These are phyloP conservation scores for Furcasterigmium furcatum DNA, from an alignment of 2,329 filamentous ascomycete genomes.

Conservation along the genomic window DNA sequence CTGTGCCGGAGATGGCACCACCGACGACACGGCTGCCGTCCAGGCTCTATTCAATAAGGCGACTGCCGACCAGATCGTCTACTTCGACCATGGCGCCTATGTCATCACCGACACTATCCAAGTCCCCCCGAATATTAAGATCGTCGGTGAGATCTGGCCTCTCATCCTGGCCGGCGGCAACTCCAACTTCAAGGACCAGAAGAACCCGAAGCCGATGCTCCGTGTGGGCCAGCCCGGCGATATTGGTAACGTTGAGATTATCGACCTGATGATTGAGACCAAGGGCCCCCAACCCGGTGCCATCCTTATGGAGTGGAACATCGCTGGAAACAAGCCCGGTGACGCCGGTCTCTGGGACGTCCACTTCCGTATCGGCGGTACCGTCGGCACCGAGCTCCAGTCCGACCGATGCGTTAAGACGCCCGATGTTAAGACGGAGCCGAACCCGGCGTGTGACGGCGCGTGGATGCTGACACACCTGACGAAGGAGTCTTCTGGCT, in stretches of 20 bases:
- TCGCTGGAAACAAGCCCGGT: conserved; percentile 64
- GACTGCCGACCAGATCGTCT: conserved; percentile 62
- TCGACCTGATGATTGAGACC: conserved; percentile 82
- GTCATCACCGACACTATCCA: conserved; percentile 66
- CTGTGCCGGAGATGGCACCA: conserved; percentile 81
- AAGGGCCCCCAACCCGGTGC: conserved; percentile 81
- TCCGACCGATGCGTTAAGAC: conserved; percentile 77
- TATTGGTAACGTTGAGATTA: conserved; percentile 78
- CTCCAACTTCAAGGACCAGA: conserved; percentile 67
- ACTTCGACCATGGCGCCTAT: conserved; percentile 74
- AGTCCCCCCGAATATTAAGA: conserved; percentile 76
- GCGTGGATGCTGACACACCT: conserved; percentile 70
- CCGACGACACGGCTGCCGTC: conserved; percentile 84
- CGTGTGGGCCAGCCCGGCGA: conserved; percentile 79
- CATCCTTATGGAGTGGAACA: conserved; percentile 89
- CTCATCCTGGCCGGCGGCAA: conserved; percentile 79
- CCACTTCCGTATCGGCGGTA: conserved; percentile 91
- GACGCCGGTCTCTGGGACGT: conserved; percentile 87
- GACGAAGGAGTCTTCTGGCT: conserved; percentile 61
- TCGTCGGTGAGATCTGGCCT: conserved; percentile 90
- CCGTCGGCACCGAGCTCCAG: conserved; percentile 79
- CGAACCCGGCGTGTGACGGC: conserved; percentile 67
- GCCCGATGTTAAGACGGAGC: conserved; percentile 55
- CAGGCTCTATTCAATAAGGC: conserved; percentile 73
- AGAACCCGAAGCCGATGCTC: conserved; percentile 79